Conservation (phyloP, 352 stramenopile genomes). For the Thalassiosira livingstoniorum region DNA sequence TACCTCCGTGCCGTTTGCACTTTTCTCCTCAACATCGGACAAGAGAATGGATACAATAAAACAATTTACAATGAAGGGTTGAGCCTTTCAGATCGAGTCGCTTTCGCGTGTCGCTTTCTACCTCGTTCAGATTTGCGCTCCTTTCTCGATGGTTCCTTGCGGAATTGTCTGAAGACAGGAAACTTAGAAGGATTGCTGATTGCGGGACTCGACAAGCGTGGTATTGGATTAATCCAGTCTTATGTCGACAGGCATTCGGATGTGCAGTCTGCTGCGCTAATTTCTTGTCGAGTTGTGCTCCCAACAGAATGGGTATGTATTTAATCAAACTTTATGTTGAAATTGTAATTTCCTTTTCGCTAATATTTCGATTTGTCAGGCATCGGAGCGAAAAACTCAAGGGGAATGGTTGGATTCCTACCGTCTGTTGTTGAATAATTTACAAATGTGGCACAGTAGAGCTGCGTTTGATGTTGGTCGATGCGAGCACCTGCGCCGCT, state of each 20-base stretch:
- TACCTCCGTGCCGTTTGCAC: conserved; percentile 63
- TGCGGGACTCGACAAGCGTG: conserved; percentile 88
- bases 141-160: conserved; percentile 88
- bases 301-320: conserved; percentile 72
- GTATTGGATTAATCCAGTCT: conserved; percentile 90
- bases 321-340: too few relatives aligned
- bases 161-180: conserved; percentile 88
- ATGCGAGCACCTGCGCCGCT: conserved; percentile 88
- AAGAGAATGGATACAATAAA: conserved; percentile 49
- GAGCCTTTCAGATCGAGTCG: conserved; percentile 90
- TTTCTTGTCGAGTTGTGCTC: conserved; percentile 82
- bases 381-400: conserved; percentile 77
- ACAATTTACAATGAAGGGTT: conserved; percentile 90
- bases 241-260: conserved; percentile 92
- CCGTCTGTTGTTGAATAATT: conserved; percentile 92
- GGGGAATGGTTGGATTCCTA: conserved; percentile 92
- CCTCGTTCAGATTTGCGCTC: conserved; percentile 87
- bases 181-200: conserved; percentile 92
- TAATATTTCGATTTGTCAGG: too few relatives aligned
- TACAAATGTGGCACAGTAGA: conserved; percentile 93
- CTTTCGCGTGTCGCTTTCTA: conserved; percentile 92
- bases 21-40: conserved; percentile 65
- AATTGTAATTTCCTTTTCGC: too few relatives aligned
- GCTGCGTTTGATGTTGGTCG: conserved; percentile 92
- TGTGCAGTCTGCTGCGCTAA: conserved; percentile 91